Evolutionary conservation across 2,329 filamentous ascomycete species (phyloP).

Genomic region (Talaromyces sp.): DNA sequence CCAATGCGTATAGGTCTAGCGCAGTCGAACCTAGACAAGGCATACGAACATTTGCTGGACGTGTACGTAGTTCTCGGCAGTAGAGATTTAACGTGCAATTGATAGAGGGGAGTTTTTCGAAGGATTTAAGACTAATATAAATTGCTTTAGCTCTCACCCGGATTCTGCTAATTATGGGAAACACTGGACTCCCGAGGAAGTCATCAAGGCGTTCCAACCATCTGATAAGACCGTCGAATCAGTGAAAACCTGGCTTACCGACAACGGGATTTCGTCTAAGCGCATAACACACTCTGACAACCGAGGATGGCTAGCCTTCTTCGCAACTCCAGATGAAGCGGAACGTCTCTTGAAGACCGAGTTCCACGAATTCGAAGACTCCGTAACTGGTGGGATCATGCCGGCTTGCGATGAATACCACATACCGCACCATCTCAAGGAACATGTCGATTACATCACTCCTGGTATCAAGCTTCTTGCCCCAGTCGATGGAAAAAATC

Average conservation of each 20-base stretch:
- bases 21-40: constrained; percentile 17
- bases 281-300: constrained; percentile 53
- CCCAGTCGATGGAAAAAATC: constrained; percentile 26
- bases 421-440: constrained; percentile 48
- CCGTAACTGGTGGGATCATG: constrained; percentile 28
- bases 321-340: constrained; percentile 54
- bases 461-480: constrained; percentile 53
- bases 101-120: background rate
- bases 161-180: constrained; percentile 43
- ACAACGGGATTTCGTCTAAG: constrained; percentile 50
- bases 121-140: background rate
- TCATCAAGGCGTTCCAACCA: constrained; percentile 46
- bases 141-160: constrained; percentile 33
- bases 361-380: constrained; percentile 53
- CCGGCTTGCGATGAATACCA: constrained; percentile 48
- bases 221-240: constrained; percentile 48
- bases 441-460: constrained; percentile 57
- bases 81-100: background rate
- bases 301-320: constrained; percentile 56
- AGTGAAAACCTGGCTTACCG: constrained; percentile 55
- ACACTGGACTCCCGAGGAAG: constrained; percentile 45
- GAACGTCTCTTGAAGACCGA: constrained; percentile 56
- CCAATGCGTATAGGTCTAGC: constrained; percentile 19
- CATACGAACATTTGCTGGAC: constrained; percentile 17
- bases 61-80: constrained; percentile 7